Base-by-base conservation (phyloP, 805 yeast genomes). In the Metschnikowia orientalis region DNA sequence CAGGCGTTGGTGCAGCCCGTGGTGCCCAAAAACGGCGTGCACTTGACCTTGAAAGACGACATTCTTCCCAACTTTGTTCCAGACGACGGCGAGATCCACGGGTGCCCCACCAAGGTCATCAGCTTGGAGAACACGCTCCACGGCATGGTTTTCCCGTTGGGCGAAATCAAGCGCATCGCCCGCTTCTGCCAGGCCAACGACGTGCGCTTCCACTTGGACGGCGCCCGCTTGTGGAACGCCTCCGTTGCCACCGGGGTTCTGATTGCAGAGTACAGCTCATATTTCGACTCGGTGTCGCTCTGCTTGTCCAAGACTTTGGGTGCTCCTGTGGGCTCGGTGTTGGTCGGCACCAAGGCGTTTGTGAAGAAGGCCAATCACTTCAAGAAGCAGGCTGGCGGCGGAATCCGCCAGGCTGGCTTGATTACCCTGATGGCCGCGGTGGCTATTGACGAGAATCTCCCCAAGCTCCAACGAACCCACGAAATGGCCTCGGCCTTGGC, bases 141-240 rank as follows among this genome's bases (percentile, higher is more conserved):
- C 42, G 71, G 71, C 2, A 62, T 63, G 51, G 35, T 65, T 11
- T 53, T 54, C 36, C 71, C 71, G 3, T 26, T 64, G 17, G 68
- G 56, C 22, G 71, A 66, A 42, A 61, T 66, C 35, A 41, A 46
- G 32, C 54, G 51, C 31, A 63, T 66, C 26, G 50, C 67, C 10
- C 34, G 39, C 14, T 66, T 62, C 38, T 59, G 68, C 39, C 49
- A 47, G 32, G 44, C 47, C 16, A 51, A 63, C 35, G 51, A 59
- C 35, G 54, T 66, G 10, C 57, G 49, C 25, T 44, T 66, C 18
- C 71, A 66, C 40, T 53, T 63, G 37, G 71, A 66, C 42, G 71
- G 71, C 12, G 71, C 71, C 3, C 50, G 71, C 26, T 51, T 66
- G 32, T 65, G 70, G 70, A 64, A 66, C 41, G 71, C 71, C 0